phyloP scores from a whole-genome alignment of 1,284 basidiomycete genomes.

The Hymenochaete sp. region DNA sequence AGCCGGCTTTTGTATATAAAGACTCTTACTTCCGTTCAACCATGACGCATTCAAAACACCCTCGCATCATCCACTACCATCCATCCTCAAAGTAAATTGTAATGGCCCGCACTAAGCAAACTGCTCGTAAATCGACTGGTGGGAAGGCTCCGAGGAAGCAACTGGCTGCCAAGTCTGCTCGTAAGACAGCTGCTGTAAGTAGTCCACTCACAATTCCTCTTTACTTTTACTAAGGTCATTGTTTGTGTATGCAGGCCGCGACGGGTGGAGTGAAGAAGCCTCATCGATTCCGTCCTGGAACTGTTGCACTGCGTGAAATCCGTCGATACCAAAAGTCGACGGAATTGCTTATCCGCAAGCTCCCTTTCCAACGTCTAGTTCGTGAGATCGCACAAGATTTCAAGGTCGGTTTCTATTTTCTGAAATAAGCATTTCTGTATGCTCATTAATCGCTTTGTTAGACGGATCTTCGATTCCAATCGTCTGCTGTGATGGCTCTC shows the following conservation, averaged over 20 bases:
- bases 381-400: slow-evolving; percentile 56
- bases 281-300: slow-evolving; percentile 55
- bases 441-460: slow-evolving; percentile 26
- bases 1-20: slow-evolving; percentile 1
- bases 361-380: slow-evolving; percentile 65
- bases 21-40: slow-evolving; percentile 18
- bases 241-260: slow-evolving; percentile 29
- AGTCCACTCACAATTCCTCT: slow-evolving; percentile 16
- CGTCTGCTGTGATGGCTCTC: slow-evolving; percentile 64
- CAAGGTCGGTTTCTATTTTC: slow-evolving; percentile 26
- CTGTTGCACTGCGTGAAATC: slow-evolving; percentile 81
- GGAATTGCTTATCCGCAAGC: slow-evolving; percentile 70
- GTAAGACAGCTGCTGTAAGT: slow-evolving; percentile 30
- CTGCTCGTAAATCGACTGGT: slow-evolving; percentile 58
- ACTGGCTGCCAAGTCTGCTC: slow-evolving; percentile 56
- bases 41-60: slow-evolving; percentile 11
- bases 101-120: slow-evolving; percentile 43
- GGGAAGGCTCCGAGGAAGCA: slow-evolving; percentile 61
- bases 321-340: slow-evolving; percentile 80
- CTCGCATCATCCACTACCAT: slow-evolving; percentile 4
- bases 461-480: slow-evolving; percentile 74
- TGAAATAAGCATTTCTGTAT: too few relatives aligned
- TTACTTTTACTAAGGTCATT: slow-evolving; percentile 7
- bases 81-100: background rate
- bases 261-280: slow-evolving; percentile 80